Evolutionary conservation across 371 early-diverging fungal species (phyloP).

Genomic region (Mucor irregularis): DNA sequence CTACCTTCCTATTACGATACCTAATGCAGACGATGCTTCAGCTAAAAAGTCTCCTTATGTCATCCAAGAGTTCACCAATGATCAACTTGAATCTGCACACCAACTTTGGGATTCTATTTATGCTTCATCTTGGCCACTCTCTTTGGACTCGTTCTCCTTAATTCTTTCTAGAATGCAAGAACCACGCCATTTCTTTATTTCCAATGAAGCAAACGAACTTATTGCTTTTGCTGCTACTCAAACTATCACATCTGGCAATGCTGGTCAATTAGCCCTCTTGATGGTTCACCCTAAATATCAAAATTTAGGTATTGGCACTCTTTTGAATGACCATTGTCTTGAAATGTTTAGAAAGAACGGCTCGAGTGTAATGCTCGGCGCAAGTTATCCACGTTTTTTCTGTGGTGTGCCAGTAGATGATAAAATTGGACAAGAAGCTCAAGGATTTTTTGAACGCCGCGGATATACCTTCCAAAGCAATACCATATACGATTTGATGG

Average conservation of each 20-base stretch:
- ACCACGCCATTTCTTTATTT: conserved; percentile 27
- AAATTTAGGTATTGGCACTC: conserved; percentile 35
- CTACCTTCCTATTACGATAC: conserved; percentile 40
- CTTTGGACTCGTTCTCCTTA: conserved; percentile 17
- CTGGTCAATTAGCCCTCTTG: conserved; percentile 39
- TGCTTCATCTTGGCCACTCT: conserved; percentile 29
- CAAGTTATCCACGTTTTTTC: conserved; percentile 53
- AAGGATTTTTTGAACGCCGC: conserved; percentile 35
- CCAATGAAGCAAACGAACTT: conserved; percentile 7
- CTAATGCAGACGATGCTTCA: not conserved
- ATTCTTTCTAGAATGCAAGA: conserved; percentile 24
- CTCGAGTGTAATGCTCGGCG: conserved; percentile 24
- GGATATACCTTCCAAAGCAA: conserved; percentile 30
- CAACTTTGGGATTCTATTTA: conserved; percentile 31
- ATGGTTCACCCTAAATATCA: conserved; percentile 32
- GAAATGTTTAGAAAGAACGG: conserved; percentile 23
- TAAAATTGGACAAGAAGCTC: conserved; percentile 17
- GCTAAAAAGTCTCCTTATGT: not conserved
- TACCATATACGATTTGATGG: conserved; percentile 36
- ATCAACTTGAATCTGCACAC: conserved; percentile 17
- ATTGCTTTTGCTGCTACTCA: conserved; percentile 47
- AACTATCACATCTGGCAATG: conserved; percentile 4
- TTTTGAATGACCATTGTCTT: conserved; percentile 33
- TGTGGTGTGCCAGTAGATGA: conserved; percentile 41
- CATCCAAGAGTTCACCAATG: not conserved